Conservation (phyloP, 148 eudicot genomes). For the Arctostaphylos glauca region DNA sequence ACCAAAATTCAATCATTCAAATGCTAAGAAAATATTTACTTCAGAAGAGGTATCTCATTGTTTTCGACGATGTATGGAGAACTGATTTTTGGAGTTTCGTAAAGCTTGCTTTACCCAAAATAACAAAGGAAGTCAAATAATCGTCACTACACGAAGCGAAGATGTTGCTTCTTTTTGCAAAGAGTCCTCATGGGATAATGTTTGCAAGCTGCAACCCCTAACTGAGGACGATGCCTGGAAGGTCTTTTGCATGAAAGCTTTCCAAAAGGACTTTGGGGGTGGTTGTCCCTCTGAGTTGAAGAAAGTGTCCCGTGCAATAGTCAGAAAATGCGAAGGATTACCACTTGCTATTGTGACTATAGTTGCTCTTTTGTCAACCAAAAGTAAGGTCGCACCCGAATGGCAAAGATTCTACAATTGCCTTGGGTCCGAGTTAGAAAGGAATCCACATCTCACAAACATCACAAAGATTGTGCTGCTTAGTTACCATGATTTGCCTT, state of each 20-base stretch:
- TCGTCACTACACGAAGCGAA: background rate
- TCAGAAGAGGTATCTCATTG: slow-evolving; percentile 5
- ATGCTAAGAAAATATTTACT: background rate
- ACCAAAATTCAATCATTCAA: background rate
- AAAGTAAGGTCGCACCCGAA: background rate
- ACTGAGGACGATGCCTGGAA: background rate
- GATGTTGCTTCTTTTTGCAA: background rate
- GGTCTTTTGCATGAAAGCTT: background rate
- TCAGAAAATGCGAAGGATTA: slow-evolving; percentile 4
- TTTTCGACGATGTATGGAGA: slow-evolving; percentile 8
- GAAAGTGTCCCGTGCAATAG: background rate
- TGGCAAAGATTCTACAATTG: background rate
- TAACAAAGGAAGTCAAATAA: background rate
- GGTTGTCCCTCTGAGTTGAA: background rate
- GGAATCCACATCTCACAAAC: too few relatives aligned
- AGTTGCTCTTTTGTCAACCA: background rate
- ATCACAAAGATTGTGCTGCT: too few relatives aligned
- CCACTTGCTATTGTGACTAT: slow-evolving; percentile 13
- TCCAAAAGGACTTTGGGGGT: background rate
- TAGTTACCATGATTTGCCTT: too few relatives aligned
- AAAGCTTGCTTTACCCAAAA: background rate
- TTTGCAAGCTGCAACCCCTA: background rate
- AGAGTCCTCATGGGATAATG: background rate
- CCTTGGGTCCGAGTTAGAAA: slow-evolving; percentile 1
- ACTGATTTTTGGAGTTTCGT: background rate